Percentiles rank a stretch among this genome's conserved stretches.
Conservation (phyloP, 78 protist genomes). For the Dictyostelium firmibasis region DNA sequence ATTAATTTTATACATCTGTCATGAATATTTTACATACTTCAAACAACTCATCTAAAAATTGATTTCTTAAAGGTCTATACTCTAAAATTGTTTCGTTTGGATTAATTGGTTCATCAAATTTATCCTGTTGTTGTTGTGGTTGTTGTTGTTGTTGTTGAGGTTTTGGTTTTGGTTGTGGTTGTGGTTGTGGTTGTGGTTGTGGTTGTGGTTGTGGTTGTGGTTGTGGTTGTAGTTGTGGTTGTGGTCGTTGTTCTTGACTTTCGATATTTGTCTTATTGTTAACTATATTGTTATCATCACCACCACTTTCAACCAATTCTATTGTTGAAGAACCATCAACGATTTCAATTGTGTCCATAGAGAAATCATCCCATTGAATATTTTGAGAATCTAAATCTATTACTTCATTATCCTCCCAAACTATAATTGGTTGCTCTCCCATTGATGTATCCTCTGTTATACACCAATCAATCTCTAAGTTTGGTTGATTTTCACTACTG, state of each 20-base stretch:
- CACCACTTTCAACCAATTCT: background rate
- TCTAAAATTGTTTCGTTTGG: slow-evolving; percentile 34
- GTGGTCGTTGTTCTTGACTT: background rate
- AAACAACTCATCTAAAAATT: slow-evolving; percentile 48
- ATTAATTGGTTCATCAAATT: background rate
- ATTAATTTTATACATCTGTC: background rate
- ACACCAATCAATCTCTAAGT: slow-evolving; percentile 52
- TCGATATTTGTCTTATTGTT: background rate
- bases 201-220: background rate
- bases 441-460: background rate
- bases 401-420: slow-evolving; percentile 38
- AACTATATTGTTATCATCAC: background rate
- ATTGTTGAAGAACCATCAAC: slow-evolving; percentile 32
- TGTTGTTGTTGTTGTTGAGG: background rate
- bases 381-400: background rate
- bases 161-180: background rate
- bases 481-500: background rate
- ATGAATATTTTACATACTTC: too few relatives aligned
- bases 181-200: background rate
- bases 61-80: slow-evolving; percentile 41
- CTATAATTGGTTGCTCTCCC: background rate
- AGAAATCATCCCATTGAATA: slow-evolving; percentile 54
- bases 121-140: background rate
- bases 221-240: background rate
- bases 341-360: slow-evolving; percentile 64